Percentiles rank a stretch among this genome's conserved stretches.
Evolutionary conservation across 345 rosid genomes (phyloP).

Genomic region (Stellera chamaejasme): DNA sequence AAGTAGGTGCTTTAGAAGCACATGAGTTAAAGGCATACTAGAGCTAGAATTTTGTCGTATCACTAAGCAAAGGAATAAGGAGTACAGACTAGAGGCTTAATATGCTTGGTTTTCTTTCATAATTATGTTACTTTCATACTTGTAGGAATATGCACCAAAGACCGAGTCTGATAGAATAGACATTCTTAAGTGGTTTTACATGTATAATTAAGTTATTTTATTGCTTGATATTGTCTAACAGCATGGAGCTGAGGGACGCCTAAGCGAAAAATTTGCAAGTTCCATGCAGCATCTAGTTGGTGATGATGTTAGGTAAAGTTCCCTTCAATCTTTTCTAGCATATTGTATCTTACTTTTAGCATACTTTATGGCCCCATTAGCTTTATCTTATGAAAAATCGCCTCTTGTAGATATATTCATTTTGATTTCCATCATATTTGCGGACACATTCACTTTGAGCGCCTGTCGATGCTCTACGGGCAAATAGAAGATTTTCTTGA

Average conservation of each 20-base stretch:
- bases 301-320: constrained; percentile 82
- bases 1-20: no score
- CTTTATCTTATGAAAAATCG: constrained; percentile 11
- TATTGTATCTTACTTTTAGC: constrained; percentile 8
- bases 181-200: no score
- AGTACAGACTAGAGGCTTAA: no score
- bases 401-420: constrained; percentile 74
- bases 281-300: constrained; percentile 54
- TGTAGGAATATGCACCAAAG: no score
- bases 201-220: not conserved
- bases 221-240: constrained; percentile 29
- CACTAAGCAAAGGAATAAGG: no score
- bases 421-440: constrained; percentile 89
- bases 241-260: constrained; percentile 95
- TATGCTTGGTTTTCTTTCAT: no score
- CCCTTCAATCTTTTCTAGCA: constrained; percentile 16
- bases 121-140: no score
- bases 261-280: constrained; percentile 62
- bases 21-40: no score
- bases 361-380: not conserved
- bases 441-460: constrained; percentile 97
- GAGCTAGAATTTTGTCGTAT: no score
- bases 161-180: no score
- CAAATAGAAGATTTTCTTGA: constrained; percentile 81
- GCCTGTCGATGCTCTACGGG: constrained; percentile 81